These are phyloP conservation scores for Anthracocystis panici-leucophaei DNA, from an alignment of 1,284 basidiomycete species.

Conservation along the genomic window DNA sequence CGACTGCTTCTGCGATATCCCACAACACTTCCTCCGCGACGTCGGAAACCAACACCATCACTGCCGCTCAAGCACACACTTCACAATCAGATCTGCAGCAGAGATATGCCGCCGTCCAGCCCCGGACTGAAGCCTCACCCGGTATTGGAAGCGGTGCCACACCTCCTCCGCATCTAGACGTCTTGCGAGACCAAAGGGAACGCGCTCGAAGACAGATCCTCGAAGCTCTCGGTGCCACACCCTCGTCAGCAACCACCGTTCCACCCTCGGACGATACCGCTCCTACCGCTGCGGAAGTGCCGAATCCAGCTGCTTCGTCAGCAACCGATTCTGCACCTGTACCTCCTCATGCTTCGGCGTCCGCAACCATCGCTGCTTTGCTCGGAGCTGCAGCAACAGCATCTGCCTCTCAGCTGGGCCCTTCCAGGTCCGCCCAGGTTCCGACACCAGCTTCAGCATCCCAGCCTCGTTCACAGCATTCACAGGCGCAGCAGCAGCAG, in stretches of 20 bases:
- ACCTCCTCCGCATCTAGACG: conserved; percentile 47
- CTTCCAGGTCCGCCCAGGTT: neutral
- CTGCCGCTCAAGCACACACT: neutral
- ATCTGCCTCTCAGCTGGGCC: neutral
- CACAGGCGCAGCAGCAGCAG: conserved; percentile 13
- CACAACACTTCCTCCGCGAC: neutral
- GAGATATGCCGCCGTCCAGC: conserved; percentile 11
- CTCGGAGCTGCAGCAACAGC: conserved; percentile 21
- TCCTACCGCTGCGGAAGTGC: neutral
- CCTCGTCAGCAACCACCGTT: conserved; percentile 1
- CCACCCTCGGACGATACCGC: neutral
- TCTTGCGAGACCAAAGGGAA: conserved; percentile 37
- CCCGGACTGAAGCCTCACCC: conserved; percentile 6
- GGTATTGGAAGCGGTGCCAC: conserved; percentile 19
- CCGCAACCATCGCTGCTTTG: conserved; percentile 35
- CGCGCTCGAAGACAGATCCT: conserved; percentile 46
- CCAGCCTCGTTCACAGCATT: conserved; percentile 1
- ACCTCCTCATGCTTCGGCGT: conserved; percentile 7
- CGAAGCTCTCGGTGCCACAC: conserved; percentile 22
- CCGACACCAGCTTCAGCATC: conserved; percentile 4
- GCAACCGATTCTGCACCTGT: neutral
- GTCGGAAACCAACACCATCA: neutral
- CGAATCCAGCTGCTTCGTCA: neutral
- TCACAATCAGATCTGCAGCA: conserved; percentile 18
- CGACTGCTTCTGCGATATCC: neutral